These are phyloP conservation scores for Stagonosporopsis vannaccii DNA, from an alignment of 2,329 filamentous ascomycete species.

Conservation along the genomic window DNA sequence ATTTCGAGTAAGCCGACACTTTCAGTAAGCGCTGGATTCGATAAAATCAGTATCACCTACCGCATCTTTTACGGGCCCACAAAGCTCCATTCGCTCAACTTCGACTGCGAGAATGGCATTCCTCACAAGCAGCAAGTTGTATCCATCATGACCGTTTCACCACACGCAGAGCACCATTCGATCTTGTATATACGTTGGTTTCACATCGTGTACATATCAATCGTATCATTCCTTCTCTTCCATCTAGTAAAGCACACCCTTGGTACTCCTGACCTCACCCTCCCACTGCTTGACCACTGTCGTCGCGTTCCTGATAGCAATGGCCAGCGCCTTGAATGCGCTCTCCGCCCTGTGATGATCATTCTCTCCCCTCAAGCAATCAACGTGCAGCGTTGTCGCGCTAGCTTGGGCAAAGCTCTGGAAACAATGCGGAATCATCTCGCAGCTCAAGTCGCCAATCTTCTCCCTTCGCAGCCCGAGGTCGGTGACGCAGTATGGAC, in stretches of 20 bases:
- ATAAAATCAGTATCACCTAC: too few relatives aligned
- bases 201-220: neutral
- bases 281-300: conserved; percentile 78
- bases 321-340: conserved; percentile 94
- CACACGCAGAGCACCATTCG: neutral
- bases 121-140: too few relatives aligned
- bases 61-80: too few relatives aligned
- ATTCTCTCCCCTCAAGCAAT: conserved; percentile 88
- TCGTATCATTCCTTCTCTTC: neutral
- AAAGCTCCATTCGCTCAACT: too few relatives aligned
- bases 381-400: conserved; percentile 91
- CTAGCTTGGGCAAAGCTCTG: conserved; percentile 93
- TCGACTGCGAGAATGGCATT: too few relatives aligned
- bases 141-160: too few relatives aligned
- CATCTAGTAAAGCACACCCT: conserved; percentile 75
- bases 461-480: conserved; percentile 88
- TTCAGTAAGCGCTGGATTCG: too few relatives aligned
- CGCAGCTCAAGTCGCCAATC: conserved; percentile 84
- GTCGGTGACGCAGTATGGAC: conserved; percentile 84
- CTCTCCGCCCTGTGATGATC: conserved; percentile 97
- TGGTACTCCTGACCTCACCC: conserved; percentile 94
- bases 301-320: conserved; percentile 82
- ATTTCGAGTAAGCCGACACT: too few relatives aligned
- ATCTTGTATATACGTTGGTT: neutral
- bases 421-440: conserved; percentile 97